A percentile compares a stretch with the other conserved stretches of the same genome.
Evolutionary conservation across 768 basidiomycete genomes (phyloP).

Genomic region (Pisolithus orientalis): DNA sequence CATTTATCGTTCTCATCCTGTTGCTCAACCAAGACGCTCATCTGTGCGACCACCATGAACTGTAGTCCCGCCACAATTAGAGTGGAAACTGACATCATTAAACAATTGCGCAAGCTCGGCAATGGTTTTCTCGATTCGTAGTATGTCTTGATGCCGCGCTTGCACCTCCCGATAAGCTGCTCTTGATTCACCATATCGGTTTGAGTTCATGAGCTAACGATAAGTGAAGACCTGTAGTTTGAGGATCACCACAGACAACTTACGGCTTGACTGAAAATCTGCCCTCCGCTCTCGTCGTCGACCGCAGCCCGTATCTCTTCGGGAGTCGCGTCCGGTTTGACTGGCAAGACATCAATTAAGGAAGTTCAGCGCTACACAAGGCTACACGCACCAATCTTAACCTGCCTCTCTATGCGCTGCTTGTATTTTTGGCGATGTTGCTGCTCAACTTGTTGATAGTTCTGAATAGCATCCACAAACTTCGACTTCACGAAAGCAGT

Average conservation of each 20-base stretch:
- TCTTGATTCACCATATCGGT: conserved; percentile 84
- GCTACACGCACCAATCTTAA: conserved; percentile 63
- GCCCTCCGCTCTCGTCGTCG: conserved; percentile 72
- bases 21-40: conserved; percentile 92
- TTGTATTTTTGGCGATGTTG: conserved; percentile 74
- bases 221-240: neutral
- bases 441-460: conserved; percentile 77
- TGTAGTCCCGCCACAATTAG: neutral
- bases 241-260: conserved; percentile 6
- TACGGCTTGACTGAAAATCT: conserved; percentile 89
- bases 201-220: conserved; percentile 75
- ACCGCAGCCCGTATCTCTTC: conserved; percentile 87
- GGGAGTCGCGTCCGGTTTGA: conserved; percentile 88
- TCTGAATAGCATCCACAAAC: conserved; percentile 82
- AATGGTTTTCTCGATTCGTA: conserved; percentile 90
- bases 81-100: conserved; percentile 65
- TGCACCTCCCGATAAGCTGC: conserved; percentile 97
- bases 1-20: conserved; percentile 85
- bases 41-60: conserved; percentile 38
- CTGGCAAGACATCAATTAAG: conserved; percentile 30
- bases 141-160: conserved; percentile 91
- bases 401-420: conserved; percentile 79
- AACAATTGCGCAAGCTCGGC: conserved; percentile 92
- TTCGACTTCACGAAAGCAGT: conserved; percentile 63
- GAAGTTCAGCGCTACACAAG: neutral